Evolutionary conservation across 2,329 filamentous ascomycete genomes (phyloP).

Genomic region (Talaromyces sp.): DNA sequence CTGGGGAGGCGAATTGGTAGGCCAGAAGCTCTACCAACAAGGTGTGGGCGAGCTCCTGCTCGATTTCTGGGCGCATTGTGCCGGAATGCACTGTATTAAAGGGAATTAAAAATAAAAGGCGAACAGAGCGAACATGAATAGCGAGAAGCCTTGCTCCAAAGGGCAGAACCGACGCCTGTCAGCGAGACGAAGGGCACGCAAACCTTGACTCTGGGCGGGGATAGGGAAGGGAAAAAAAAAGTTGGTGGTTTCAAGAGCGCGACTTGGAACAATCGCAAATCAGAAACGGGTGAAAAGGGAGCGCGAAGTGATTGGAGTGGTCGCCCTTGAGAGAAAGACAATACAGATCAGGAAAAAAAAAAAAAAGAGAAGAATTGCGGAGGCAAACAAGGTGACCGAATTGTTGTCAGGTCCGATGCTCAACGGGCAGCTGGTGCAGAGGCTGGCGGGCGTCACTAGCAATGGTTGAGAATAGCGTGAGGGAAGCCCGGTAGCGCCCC

Average conservation of each 20-base stretch:
- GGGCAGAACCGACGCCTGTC: conserved; percentile 2
- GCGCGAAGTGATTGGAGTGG: background rate
- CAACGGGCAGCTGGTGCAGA: background rate
- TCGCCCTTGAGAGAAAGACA: background rate
- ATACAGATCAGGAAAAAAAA: background rate
- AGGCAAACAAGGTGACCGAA: background rate
- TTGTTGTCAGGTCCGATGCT: background rate
- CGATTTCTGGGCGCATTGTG: conserved; percentile 94
- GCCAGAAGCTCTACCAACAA: conserved; percentile 97
- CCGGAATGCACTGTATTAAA: conserved; percentile 11
- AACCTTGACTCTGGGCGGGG: background rate
- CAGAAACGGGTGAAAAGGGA: background rate
- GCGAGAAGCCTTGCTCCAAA: background rate
- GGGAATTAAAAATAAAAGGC: background rate
- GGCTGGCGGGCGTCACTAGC: background rate
- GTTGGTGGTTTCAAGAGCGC: background rate
- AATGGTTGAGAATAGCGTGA: background rate
- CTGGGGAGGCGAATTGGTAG: conserved; percentile 97
- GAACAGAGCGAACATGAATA: conserved; percentile 7
- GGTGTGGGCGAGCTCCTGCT: conserved; percentile 98
- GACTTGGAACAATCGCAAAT: background rate
- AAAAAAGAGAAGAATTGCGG: background rate
- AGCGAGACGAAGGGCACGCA: conserved; percentile 9
- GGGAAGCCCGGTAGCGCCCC: background rate
- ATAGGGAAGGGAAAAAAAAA: background rate